phyloP scores from a whole-genome alignment of 2,329 filamentous ascomycete species.

The Colletotrichum sp. region DNA sequence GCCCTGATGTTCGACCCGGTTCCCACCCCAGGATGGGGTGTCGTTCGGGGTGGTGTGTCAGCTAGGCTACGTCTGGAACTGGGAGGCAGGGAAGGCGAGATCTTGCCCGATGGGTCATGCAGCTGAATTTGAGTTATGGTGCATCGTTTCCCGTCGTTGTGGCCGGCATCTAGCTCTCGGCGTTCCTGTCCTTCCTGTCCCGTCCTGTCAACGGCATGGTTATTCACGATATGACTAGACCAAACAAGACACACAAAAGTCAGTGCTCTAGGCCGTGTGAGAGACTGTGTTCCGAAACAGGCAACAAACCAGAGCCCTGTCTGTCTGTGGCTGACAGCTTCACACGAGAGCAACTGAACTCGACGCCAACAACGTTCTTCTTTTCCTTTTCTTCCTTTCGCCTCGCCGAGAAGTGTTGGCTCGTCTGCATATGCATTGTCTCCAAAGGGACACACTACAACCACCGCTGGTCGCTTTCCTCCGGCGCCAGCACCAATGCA shows the following conservation, averaged over 20 bases:
- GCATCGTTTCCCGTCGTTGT: conserved; percentile 1
- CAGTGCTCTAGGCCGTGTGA: neutral
- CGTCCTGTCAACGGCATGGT: neutral
- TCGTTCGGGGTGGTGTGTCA: conserved; percentile 5
- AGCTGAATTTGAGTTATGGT: conserved; percentile 20
- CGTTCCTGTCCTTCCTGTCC: neutral
- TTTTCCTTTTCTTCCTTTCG: neutral
- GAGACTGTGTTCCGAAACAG: conserved; percentile 1
- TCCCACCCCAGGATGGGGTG: conserved; percentile 3
- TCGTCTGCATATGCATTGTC: neutral
- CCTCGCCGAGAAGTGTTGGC: neutral
- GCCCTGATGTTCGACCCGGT: conserved; percentile 7
- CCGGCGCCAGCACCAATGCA: conserved; percentile 11
- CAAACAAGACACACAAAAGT: neutral
- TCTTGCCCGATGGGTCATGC: conserved; percentile 9
- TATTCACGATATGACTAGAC: neutral
- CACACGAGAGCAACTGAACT: neutral
- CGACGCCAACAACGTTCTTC: neutral
- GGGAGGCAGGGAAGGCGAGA: neutral
- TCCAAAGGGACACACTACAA: neutral
- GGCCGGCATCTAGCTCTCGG: neutral
- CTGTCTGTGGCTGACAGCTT: neutral
- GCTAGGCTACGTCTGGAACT: conserved; percentile 1
- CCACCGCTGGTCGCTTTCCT: conserved; percentile 8
- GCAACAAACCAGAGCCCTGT: neutral